Evolutionary conservation across 805 yeast species (phyloP).

Genomic region (Hanseniaspora pseudoguilliermondii): DNA sequence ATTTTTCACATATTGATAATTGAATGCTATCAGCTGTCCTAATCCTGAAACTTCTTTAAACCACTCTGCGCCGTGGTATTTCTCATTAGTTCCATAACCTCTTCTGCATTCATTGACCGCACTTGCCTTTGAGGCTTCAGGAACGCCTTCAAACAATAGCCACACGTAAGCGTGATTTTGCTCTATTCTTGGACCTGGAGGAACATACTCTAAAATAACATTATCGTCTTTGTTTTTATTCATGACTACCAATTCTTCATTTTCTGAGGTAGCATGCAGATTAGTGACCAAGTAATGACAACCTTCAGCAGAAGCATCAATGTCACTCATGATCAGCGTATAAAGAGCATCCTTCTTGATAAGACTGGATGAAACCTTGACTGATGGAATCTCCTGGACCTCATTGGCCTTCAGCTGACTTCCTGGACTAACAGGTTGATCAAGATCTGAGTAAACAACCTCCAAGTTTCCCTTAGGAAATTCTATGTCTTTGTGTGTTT

Average conservation of each 20-base stretch:
- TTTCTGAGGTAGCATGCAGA: not conserved
- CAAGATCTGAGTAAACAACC: not conserved
- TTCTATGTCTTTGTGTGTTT: not conserved
- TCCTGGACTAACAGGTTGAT: not conserved
- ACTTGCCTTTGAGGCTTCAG: not conserved
- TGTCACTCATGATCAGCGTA: constrained; percentile 7
- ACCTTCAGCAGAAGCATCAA: constrained; percentile 12
- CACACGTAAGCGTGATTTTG: constrained; percentile 11
- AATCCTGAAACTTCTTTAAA: constrained; percentile 2
- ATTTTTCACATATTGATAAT: constrained; percentile 7
- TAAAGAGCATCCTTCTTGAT: not conserved
- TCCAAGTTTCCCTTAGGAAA: not conserved
- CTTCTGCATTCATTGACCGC: constrained; percentile 11
- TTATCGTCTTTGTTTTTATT: not conserved
- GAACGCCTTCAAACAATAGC: constrained; percentile 6
- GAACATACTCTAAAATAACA: constrained; percentile 4
- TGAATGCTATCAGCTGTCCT: constrained; percentile 2
- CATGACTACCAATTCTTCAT: not conserved
- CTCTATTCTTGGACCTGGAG: constrained; percentile 13
- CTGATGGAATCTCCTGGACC: not conserved
- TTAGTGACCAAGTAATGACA: constrained; percentile 6
- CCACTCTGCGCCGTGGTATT: constrained; percentile 9
- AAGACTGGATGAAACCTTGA: not conserved
- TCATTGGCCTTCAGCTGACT: constrained; percentile 5
- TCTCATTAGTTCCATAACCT: constrained; percentile 10